Evolutionary conservation across 805 yeast genomes (phyloP), one percentile per base, ranked within the genome.

Genomic region (Cephaloascus fragrans): DNA sequence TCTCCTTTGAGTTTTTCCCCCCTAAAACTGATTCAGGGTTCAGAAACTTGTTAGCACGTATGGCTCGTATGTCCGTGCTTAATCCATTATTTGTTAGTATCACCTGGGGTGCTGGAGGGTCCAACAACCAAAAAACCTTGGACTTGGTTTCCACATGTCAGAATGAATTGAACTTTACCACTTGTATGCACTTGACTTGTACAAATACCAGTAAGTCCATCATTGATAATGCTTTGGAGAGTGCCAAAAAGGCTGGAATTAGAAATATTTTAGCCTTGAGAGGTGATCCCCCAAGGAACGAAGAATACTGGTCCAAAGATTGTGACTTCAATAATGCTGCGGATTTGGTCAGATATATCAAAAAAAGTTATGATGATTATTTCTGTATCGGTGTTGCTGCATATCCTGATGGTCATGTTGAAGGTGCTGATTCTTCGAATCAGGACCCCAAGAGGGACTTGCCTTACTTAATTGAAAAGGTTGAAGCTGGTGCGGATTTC

Each of bases 41-140:
- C 56, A 72, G 83, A 46, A 93, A 93, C 60, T 64, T 93, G 44
- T 67, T 84, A 37, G 87, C 89, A 20, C 82, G 99, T 59, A 75
- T 93, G 61, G 77, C 77, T 51, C 79, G 99, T 52, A 82, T 93
- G 89, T 77, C 85, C 45, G 82, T 83, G 3, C 62, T 93, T 44
- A 89, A 88, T 41, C 97, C 97, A 3, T 64, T 82, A 14, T 94
- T 93, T 56, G 80, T 90, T 39, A 86, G 96, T 3, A 83, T 93
- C 12, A 93, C 99, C 0, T 93, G 97, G 97, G 98, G 97, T 26
- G 97, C 98, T 4, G 97, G 97, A 32, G 98, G 98, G 3, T 79
- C 95, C 4, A 87, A 97, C 8, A 77, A 90, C 36, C 82, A 76
- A 37, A 88, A 87, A 62, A 85, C 96, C 0, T 59, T 93, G 42